phyloP scores from a whole-genome alignment of 1,284 basidiomycete genomes.

The Sanghuangporus baumii region DNA sequence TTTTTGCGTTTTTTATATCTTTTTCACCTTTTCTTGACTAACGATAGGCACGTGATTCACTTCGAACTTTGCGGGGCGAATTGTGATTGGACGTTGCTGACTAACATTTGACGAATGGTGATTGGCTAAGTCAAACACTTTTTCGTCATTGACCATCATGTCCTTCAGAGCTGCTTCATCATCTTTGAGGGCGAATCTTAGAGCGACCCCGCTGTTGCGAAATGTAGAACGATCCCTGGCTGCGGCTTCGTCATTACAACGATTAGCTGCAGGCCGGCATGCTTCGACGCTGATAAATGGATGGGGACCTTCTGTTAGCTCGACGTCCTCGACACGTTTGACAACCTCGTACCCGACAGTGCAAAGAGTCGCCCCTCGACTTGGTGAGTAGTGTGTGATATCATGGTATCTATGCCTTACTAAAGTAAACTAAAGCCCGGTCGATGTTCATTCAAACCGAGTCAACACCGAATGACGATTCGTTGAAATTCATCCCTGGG shows the following conservation, averaged over 20 bases:
- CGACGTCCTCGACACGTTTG: constrained; percentile 13
- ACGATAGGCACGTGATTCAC: background rate
- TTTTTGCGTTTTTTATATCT: too few species aligned
- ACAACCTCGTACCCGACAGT: background rate
- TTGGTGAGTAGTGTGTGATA: background rate
- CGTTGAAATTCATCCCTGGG: constrained; percentile 97
- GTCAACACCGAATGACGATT: constrained; percentile 95
- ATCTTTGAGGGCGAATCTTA: background rate
- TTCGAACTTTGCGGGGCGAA: background rate
- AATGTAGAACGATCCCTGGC: background rate
- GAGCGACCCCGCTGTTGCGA: constrained; percentile 8
- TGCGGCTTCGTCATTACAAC: background rate
- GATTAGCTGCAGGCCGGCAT: background rate
- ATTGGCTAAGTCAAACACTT: background rate
- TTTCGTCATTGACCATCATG: constrained; percentile 12
- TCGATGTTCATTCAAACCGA: constrained; percentile 98
- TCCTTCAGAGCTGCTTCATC: background rate
- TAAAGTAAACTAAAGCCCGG: constrained; percentile 45
- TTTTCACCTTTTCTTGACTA: background rate
- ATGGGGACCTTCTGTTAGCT: constrained; percentile 11
- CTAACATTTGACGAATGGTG: background rate
- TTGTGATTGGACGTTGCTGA: background rate
- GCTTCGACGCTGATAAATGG: constrained; percentile 15
- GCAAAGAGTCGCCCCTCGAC: constrained; percentile 3
- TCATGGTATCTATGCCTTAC: background rate